phyloP scores from a whole-genome alignment of 495 filamentous ascomycete species.

The Bombardia bombarda region DNA sequence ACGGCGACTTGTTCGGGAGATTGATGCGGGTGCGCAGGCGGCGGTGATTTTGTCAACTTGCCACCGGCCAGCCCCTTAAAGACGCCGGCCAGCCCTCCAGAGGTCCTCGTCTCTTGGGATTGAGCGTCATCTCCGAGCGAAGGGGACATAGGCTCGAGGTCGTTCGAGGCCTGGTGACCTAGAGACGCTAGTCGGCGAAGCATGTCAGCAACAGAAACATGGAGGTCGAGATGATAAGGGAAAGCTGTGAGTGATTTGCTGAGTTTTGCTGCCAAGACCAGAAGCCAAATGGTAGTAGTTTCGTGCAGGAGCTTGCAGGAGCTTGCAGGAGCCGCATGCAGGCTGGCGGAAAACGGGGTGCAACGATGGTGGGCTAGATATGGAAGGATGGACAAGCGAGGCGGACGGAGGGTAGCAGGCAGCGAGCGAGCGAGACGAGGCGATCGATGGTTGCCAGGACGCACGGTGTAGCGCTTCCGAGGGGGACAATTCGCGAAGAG shows the following conservation, averaged over 20 bases:
- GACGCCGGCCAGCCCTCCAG: slow-evolving; percentile 46
- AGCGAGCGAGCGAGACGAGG: background rate
- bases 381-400: no score
- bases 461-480: background rate
- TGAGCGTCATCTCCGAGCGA: slow-evolving; percentile 45
- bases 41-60: slow-evolving; percentile 36
- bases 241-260: background rate
- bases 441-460: background rate
- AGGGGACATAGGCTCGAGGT: slow-evolving; percentile 45
- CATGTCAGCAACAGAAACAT: slow-evolving; percentile 31
- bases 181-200: slow-evolving; percentile 36
- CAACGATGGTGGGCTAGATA: slow-evolving; percentile 2
- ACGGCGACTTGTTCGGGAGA: slow-evolving; percentile 15
- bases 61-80: slow-evolving; percentile 46
- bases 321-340: slow-evolving; percentile 29
- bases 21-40: slow-evolving; percentile 24
- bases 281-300: slow-evolving; percentile 8
- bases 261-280: slow-evolving; percentile 8
- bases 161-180: slow-evolving; percentile 32
- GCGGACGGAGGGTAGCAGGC: background rate
- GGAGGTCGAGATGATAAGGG: background rate
- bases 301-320: slow-evolving; percentile 18
- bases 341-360: slow-evolving; percentile 5
- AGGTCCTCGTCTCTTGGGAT: slow-evolving; percentile 38
- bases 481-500: no score